These are phyloP conservation scores for Schizothecium vesticola DNA, from an alignment of 495 filamentous ascomycete species.

Conservation along the genomic window DNA sequence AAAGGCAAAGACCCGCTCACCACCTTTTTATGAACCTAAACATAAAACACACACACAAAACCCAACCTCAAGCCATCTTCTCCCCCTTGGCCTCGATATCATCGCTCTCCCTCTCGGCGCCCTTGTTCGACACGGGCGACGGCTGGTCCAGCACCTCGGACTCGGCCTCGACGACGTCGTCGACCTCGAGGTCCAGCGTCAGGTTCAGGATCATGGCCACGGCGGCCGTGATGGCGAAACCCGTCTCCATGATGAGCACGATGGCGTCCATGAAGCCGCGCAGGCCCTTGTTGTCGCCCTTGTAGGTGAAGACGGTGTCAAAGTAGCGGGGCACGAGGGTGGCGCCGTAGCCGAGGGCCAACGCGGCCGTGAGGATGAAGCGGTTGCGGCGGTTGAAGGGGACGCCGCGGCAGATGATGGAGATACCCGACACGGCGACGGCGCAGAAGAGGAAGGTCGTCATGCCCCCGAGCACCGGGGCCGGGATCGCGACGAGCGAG, in stretches of 20 bases:
- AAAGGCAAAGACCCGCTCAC: not conserved
- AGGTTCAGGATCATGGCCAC: conserved; percentile 69
- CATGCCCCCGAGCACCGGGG: conserved; percentile 82
- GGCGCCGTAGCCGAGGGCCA: conserved; percentile 74
- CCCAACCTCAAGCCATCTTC: not conserved
- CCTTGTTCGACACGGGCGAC: not conserved
- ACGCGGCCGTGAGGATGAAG: conserved; percentile 77
- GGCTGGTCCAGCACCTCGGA: not conserved
- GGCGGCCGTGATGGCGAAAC: conserved; percentile 67
- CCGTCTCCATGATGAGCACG: conserved; percentile 73
- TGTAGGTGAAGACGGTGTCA: conserved; percentile 65
- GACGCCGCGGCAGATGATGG: conserved; percentile 68
- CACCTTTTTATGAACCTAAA: not conserved
- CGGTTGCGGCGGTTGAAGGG: conserved; percentile 80
- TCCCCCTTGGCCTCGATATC: not conserved
- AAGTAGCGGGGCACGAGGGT: conserved; percentile 80
- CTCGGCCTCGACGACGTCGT: conserved; percentile 31
- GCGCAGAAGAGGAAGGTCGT: conserved; percentile 85
- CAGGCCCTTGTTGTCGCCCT: conserved; percentile 63
- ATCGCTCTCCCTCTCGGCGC: not conserved
- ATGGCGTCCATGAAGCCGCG: conserved; percentile 81
- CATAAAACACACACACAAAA: not conserved
- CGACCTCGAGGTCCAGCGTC: conserved; percentile 64
- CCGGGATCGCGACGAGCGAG: conserved; percentile 74
- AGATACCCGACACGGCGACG: conserved; percentile 79